These are phyloP conservation scores for Amauroascus verrucosus DNA, from an alignment of 2,329 filamentous ascomycete species.

Conservation along the genomic window DNA sequence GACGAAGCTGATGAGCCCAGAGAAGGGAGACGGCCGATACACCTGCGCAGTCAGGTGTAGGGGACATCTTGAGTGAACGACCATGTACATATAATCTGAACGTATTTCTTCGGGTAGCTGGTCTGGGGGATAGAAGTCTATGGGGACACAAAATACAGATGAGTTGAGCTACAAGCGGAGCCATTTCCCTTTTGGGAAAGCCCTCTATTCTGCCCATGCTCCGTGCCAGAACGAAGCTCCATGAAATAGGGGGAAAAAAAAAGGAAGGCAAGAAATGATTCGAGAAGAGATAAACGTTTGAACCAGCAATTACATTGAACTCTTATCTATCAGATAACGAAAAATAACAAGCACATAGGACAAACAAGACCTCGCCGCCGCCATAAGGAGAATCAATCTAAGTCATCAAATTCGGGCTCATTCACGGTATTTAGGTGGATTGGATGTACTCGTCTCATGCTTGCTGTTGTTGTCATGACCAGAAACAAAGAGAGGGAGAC, in stretches of 20 bases:
- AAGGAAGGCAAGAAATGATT: neutral
- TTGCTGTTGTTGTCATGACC: neutral
- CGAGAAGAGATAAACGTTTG: neutral
- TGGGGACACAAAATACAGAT: neutral
- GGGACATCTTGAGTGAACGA: too few species aligned
- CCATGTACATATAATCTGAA: too few species aligned
- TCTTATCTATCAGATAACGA: neutral
- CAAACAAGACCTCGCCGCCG: neutral
- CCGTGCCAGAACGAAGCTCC: too few species aligned
- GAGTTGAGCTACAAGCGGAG: neutral
- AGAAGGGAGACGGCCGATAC: slow-evolving; percentile 22
- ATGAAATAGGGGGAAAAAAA: neutral
- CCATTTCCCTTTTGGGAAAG: neutral
- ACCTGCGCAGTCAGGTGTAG: neutral
- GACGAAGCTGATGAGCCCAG: slow-evolving; percentile 33
- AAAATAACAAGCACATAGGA: neutral
- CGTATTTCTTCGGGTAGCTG: neutral
- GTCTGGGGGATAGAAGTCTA: neutral
- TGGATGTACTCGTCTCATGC: neutral
- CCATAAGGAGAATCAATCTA: neutral
- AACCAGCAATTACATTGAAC: neutral
- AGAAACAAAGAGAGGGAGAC: neutral
- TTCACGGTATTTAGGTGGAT: neutral
- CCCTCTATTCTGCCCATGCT: too few species aligned
- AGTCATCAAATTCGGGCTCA: neutral